phyloP scores from a whole-genome alignment of 306 rosid genomes.

The Quercus cerris region DNA sequence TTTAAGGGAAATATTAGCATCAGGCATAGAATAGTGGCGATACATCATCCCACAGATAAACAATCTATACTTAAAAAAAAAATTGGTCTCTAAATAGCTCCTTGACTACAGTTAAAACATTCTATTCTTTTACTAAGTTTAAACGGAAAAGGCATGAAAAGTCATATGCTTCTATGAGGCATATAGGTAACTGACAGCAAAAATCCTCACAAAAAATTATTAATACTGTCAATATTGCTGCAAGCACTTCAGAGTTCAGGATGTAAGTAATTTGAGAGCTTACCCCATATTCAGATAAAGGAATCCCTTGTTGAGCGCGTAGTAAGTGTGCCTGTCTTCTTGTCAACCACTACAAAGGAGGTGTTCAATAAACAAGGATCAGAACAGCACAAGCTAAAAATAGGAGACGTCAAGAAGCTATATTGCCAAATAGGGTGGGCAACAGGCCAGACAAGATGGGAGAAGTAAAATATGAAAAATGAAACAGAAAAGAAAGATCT shows the following conservation, averaged over 20 bases:
- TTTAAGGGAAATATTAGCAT: background rate
- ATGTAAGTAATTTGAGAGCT: conserved; percentile 15
- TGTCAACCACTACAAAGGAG: conserved; percentile 71
- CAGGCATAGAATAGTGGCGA: background rate
- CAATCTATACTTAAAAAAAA: no score
- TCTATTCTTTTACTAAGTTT: background rate
- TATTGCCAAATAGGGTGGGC: conserved; percentile 2
- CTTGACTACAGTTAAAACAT: conserved; percentile 2
- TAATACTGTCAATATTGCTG: background rate
- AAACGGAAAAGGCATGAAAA: background rate
- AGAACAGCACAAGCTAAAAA: conserved; percentile 16
- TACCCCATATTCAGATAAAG: conserved; percentile 94
- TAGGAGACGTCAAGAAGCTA: background rate
- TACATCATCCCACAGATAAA: background rate
- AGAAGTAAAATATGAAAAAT: background rate
- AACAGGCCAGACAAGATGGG: background rate
- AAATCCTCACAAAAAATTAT: background rate
- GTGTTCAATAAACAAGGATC: conserved; percentile 24
- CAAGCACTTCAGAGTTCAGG: background rate
- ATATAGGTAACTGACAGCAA: background rate
- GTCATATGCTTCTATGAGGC: background rate
- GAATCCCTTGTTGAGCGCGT: conserved; percentile 97
- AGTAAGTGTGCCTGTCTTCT: conserved; percentile 91
- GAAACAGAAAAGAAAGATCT: conserved; percentile 11
- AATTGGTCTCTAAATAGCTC: background rate